Evolutionary conservation across 2,329 filamentous ascomycete genomes (phyloP).

Genomic region (Cryphonectria radicalis): DNA sequence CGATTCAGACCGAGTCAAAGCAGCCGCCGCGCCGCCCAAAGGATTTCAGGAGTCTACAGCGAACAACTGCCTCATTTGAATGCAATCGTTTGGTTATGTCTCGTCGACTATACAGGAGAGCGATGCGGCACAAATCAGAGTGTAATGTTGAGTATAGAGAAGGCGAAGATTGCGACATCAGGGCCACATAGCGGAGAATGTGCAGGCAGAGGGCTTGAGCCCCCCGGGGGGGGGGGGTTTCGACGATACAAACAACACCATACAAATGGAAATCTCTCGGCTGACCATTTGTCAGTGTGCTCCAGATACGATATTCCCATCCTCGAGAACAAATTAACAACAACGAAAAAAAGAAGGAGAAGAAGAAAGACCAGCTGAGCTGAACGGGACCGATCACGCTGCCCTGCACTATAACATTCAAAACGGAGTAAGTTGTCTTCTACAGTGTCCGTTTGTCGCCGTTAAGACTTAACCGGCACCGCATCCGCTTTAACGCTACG

Average conservation of each 20-base stretch:
- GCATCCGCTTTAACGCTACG: conserved; percentile 12
- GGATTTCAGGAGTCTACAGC: neutral
- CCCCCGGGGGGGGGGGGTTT: neutral
- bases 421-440: conserved; percentile 8
- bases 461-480: conserved; percentile 16
- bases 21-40: neutral
- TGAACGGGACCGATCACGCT: neutral
- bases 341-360: neutral
- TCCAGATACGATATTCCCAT: neutral
- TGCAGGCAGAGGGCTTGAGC: neutral
- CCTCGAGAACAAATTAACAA: neutral
- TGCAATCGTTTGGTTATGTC: neutral
- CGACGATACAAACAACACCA: neutral
- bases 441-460: conserved; percentile 11
- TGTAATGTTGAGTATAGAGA: too few relatives aligned
- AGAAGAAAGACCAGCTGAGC: neutral
- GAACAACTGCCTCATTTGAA: neutral
- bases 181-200: neutral
- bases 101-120: neutral
- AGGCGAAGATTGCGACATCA: neutral
- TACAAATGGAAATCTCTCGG: neutral
- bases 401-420: neutral
- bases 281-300: neutral
- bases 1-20: neutral
- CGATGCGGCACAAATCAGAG: neutral